Base-by-base conservation (phyloP, 331 rosid genomes). In the Ulmus americana region DNA sequence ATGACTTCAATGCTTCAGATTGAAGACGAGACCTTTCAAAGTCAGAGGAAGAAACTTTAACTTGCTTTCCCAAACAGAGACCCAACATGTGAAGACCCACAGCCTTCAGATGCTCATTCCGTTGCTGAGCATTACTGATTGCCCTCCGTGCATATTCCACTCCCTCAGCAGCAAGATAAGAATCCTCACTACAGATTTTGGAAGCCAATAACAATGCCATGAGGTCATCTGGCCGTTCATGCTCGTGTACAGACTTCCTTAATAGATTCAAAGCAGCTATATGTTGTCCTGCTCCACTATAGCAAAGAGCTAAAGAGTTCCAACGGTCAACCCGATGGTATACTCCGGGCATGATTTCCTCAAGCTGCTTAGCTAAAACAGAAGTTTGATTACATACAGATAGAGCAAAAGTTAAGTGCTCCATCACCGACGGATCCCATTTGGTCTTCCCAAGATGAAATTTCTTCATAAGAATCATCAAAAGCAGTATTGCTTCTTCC, bases 371-470 rank as follows among this genome's bases (percentile, higher is more conserved):
- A 45, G 95, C 95, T 74, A 94, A 75, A 69, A 76, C 63, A 16
- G 85, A 88, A 35, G 95, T 87, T 82, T 90, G 95, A 74, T 80
- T 76, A 77, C 99, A 90, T 44, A 72, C 54, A 48, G 99, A 90
- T 70, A 94, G 88, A 50, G 99, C 97, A 62, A 82, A 94, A 16
- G 85, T 82, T 59, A 94, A 82, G 84, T 94, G 99, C 63, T 94
- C 97, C 86, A 87, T 84, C 46, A 94, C 50, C 8, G 97, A 90
- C 68, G 96, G 95, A 77, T 94, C 99, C 95, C 97, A 94, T 78
- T 87, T 77, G 48, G 70, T 69, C 84, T 78, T 90, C 57, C 91
- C 95, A 64, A 77, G 81, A 77, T 52, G 71, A 77, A 75, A 79
- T 62, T 90, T 87, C 76, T 76, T 77, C 71, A 94, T 13, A 62